phyloP scores from a whole-genome alignment of 164 flowering plant species.

The Sextonia rubra region DNA sequence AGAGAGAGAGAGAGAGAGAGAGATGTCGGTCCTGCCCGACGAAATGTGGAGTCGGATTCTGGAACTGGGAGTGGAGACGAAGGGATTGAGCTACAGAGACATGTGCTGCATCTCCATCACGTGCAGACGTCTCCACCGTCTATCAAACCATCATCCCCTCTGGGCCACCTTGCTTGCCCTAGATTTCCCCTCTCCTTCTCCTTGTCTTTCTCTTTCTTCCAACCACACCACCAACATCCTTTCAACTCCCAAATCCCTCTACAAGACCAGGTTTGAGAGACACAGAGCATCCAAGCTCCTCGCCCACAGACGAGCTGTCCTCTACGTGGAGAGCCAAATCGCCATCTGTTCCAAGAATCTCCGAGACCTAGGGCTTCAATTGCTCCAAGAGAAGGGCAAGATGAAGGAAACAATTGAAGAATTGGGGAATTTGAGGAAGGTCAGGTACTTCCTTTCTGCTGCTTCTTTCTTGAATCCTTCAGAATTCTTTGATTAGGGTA shows the following conservation, averaged over 20 bases:
- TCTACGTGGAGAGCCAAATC: slow-evolving; percentile 50
- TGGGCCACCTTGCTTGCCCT: slow-evolving; percentile 49
- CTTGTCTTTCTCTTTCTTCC: not conserved
- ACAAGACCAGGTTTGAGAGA: slow-evolving; percentile 52
- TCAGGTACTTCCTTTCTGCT: slow-evolving; percentile 33
- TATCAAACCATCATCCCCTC: slow-evolving; percentile 44
- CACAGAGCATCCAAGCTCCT: slow-evolving; percentile 39
- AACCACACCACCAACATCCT: not conserved
- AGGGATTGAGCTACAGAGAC: slow-evolving; percentile 35
- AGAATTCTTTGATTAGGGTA: no score
- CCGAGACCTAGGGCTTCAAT: slow-evolving; percentile 16
- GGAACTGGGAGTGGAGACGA: slow-evolving; percentile 32
- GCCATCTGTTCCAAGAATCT: slow-evolving; percentile 29
- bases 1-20: not conserved
- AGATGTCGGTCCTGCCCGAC: slow-evolving; percentile 41
- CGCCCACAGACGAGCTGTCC: slow-evolving; percentile 44
- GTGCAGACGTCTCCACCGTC: slow-evolving; percentile 38
- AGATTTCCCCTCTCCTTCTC: slow-evolving; percentile 33
- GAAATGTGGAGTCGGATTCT: slow-evolving; percentile 58
- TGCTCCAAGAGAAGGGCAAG: not conserved
- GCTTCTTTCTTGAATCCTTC: no score
- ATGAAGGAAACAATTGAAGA: slow-evolving; percentile 24
- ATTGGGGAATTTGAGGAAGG: slow-evolving; percentile 34
- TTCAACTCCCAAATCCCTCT: slow-evolving; percentile 23
- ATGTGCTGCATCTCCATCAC: slow-evolving; percentile 61